A percentile compares a stretch with the other conserved stretches of the same genome.
Evolutionary conservation across 345 rosid genomes (phyloP).

Genomic region (Pistacia integerrima): DNA sequence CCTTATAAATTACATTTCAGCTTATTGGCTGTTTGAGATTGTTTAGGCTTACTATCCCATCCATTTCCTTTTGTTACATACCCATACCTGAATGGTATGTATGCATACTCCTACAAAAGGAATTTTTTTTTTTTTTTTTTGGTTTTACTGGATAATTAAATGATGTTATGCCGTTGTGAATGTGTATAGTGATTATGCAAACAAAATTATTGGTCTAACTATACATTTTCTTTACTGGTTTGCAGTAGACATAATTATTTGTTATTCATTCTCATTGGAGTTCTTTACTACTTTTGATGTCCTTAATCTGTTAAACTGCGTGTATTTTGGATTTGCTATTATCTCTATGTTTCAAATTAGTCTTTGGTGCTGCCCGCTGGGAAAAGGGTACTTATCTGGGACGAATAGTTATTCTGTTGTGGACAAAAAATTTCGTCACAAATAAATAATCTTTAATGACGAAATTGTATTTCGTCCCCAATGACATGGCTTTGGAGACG

Average conservation of each 20-base stretch:
- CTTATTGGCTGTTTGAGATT: not conserved
- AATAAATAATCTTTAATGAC: too few species aligned
- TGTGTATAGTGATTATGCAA: not conserved
- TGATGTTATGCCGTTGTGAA: not conserved
- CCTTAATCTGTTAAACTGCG: not conserved
- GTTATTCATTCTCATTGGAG: not conserved
- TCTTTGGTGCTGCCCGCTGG: too few species aligned
- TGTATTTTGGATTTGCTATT: not conserved
- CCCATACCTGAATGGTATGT: not conserved
- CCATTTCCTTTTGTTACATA: not conserved
- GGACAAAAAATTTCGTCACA: too few species aligned
- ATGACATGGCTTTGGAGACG: too few species aligned
- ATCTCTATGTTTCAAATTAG: not conserved
- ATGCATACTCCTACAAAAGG: not conserved
- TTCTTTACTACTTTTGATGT: not conserved
- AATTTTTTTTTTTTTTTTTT: not conserved
- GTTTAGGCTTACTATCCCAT: not conserved
- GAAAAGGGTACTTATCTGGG: not conserved
- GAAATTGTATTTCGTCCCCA: too few species aligned
- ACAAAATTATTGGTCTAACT: slow-evolving; percentile 1
- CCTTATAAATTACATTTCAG: not conserved
- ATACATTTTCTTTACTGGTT: not conserved
- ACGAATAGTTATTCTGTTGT: too few species aligned
- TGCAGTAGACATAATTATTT: not conserved
- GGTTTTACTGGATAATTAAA: not conserved